These are phyloP conservation scores for Mucor ambiguus DNA, from an alignment of 371 early-diverging fungal species.

Conservation along the genomic window DNA sequence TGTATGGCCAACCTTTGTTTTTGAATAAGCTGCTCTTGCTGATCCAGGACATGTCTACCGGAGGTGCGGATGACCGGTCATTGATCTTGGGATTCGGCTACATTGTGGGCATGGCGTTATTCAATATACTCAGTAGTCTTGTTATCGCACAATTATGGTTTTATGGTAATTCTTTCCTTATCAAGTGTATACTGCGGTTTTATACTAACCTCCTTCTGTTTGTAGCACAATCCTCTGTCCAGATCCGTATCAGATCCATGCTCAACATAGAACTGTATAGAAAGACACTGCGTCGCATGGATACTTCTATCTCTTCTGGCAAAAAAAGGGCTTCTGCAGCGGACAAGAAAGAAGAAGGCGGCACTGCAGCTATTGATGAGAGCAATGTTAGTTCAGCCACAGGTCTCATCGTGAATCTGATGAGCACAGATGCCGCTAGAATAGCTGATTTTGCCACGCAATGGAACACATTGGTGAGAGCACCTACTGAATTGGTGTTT, in stretches of 20 bases:
- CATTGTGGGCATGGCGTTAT: constrained; percentile 36
- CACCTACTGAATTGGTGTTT: constrained; percentile 60
- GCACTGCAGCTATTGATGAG: constrained; percentile 7
- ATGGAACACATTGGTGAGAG: constrained; percentile 53
- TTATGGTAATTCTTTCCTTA: constrained; percentile 29
- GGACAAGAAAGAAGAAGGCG: constrained; percentile 5
- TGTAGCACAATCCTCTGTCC: constrained; percentile 36
- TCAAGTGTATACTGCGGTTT: not conserved
- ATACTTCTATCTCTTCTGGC: constrained; percentile 28
- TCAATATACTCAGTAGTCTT: constrained; percentile 35
- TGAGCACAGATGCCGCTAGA: constrained; percentile 83
- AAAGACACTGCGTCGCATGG: constrained; percentile 50
- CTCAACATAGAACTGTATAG: constrained; percentile 58
- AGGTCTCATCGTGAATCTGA: constrained; percentile 84
- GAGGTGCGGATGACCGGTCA: constrained; percentile 2
- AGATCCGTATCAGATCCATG: constrained; percentile 50
- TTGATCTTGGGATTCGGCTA: constrained; percentile 44
- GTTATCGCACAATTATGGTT: constrained; percentile 51
- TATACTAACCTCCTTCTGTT: not conserved
- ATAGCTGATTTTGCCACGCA: constrained; percentile 61
- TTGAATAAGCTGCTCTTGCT: constrained; percentile 34
- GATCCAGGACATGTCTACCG: constrained; percentile 30
- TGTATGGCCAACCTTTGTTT: constrained; percentile 40
- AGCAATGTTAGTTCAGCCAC: constrained; percentile 43
- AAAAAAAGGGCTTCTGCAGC: constrained; percentile 11